Percentiles rank a stretch among this genome's conserved stretches.
Conservation (phyloP, 2,329 filamentous ascomycete species). For the Biscogniauxia marginata region DNA sequence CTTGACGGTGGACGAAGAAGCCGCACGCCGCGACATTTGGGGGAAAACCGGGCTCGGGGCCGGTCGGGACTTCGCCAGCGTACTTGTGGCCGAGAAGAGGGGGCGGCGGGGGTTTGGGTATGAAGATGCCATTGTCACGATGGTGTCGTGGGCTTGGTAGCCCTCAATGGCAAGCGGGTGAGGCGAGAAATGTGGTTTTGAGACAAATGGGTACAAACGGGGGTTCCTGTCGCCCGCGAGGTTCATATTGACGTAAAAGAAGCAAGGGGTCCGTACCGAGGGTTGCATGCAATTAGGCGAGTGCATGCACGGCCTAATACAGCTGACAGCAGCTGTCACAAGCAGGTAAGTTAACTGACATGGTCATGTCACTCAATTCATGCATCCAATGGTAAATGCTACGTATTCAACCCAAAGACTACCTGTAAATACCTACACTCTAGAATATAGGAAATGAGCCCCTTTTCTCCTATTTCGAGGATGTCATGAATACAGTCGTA, state of each 20-base stretch:
- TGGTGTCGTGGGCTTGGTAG: slow-evolving; percentile 23
- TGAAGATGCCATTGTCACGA: slow-evolving; percentile 26
- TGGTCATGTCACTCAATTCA: too few species aligned
- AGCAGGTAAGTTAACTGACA: background rate
- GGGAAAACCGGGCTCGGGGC: slow-evolving; percentile 15
- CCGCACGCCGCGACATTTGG: slow-evolving; percentile 17
- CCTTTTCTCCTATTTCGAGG: background rate
- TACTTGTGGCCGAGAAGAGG: slow-evolving; percentile 15
- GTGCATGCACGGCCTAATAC: too few species aligned
- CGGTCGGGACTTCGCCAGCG: slow-evolving; percentile 15
- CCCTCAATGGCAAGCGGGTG: slow-evolving; percentile 29
- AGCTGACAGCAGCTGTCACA: background rate
- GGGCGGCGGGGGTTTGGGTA: slow-evolving; percentile 22
- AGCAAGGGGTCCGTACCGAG: background rate
- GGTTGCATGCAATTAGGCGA: background rate
- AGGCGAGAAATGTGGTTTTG: slow-evolving; percentile 6
- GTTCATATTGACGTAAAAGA: background rate
- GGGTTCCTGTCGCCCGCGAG: background rate
- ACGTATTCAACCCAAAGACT: too few species aligned
- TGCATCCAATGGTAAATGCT: too few species aligned
- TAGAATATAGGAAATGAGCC: background rate
- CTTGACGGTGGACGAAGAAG: slow-evolving; percentile 6
- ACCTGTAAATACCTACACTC: too few species aligned
- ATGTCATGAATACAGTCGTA: slow-evolving; percentile 1
- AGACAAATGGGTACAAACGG: background rate